Base-by-base conservation (phyloP, 768 basidiomycete genomes). In the Trametes cinnabarina region DNA sequence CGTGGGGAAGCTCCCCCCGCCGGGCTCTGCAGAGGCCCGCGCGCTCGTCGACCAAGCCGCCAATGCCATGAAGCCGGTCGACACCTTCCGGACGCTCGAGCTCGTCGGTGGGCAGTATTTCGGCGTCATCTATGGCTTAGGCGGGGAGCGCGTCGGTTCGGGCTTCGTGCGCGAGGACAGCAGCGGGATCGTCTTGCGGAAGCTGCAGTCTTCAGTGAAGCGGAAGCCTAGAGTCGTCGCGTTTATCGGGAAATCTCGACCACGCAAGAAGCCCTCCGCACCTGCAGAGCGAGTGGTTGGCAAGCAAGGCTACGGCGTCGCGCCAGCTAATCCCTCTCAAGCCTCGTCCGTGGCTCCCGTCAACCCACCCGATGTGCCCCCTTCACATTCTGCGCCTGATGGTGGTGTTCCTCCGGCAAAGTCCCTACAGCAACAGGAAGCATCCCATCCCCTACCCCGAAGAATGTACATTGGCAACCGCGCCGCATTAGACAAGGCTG, bases 401-500 rank as follows among this genome's bases (percentile, higher is more conserved):
- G 44, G 6, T 4, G 6, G 26, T 19, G 10, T 35, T 10, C 15
- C 41, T 30, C n/a, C 25, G 17, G 44, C 9, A 1, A 15, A 22
- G 19, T 19, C 26, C 22, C 2, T 46, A 9, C 51, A 17, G 34
- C 19, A 20, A 26, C 32, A 7, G 26, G 23, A 26, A 10, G 7
- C 22, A 23, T 17, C n/a, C n/a, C 17, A 40, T n/a, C 12, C 42
- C 10, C 32, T 43, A 23, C 17, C 40, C 12, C 34, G 58, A n/a
- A 48, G 50, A 39, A 35, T 34, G 55, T 61, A 57, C 47, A 37
- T 61, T 22, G 60, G 60, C 14, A 30, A 56, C 26, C 55, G 55
- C 23, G 26, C 60, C 1, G 55, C 22, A 23, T 50, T 61, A 20
- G 30, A 26, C 44, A 35, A 40, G n/a, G 39, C 6, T 6, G 19